Evolutionary conservation across 495 filamentous ascomycete species (phyloP), one percentile per base, ranked within the genome.

Genomic region (Pseudotulostoma volvatum): DNA sequence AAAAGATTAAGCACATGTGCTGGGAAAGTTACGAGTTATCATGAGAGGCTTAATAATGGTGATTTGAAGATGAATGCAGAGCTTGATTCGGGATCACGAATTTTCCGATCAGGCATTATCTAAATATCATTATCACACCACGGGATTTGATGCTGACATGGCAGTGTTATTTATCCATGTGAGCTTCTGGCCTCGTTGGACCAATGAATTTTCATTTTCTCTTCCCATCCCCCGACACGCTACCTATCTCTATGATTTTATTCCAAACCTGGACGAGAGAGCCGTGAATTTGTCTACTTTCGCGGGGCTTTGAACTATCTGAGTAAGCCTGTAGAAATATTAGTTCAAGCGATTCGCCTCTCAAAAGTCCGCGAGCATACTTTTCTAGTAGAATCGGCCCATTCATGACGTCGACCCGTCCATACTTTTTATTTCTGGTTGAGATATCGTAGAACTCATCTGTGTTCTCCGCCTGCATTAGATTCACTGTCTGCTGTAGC

Each of bases 351-450:
- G n/a, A 38, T n/a, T 13, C 34, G 19, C 18, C n/a, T 18, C 38
- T 15, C n/a, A 11, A 5, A 4, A 21, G 23, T 28, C 5, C 11
- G 13, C 11, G 7, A 33, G 55, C 68, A 43, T 64, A 84, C 85
- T 97, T 97, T 59, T 96, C 87, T 19, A 96, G 55, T 43, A 99
- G 51, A 9, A 81, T 56, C 0, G 85, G 83, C 0, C 90, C 90
- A 52, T 87, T 84, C 56, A 84, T 63, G 28, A 77, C 76, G 57
- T 95, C 81, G n/a, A 99, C 90, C 35, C 79, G 76, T 3, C 84
- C 23, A 11, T 28, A 28, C 23, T 28, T 96, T 80, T 51, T 93
- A 99, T 56, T 93, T 90, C 65, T 78, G 83, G 57, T 92, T 93
- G 23, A 28, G 23, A 28, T 28, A 11, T 28, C 90, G 53, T 86